Conservation (phyloP, 495 filamentous ascomycete species). For the Neurospora sp. region DNA sequence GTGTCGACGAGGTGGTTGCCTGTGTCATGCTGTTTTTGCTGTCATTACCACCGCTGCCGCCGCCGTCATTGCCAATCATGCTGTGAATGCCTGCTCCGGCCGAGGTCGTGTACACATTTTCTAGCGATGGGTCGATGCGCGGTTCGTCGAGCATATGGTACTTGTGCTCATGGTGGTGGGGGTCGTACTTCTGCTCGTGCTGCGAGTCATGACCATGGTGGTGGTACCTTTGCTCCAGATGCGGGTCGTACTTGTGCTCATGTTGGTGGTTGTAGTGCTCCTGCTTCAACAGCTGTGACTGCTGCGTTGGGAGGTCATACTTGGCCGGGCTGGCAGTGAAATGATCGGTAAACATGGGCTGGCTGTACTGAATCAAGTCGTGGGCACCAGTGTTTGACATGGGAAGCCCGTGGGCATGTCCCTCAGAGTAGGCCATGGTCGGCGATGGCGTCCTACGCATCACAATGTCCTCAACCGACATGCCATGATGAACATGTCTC, state of each 20-base stretch:
- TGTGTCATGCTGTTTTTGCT: background rate
- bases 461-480: slow-evolving; percentile 41
- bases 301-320: background rate
- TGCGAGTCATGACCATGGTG: background rate
- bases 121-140: slow-evolving; percentile 16
- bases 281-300: background rate
- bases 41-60: background rate
- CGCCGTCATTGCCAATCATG: background rate
- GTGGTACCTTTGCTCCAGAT: background rate
- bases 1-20: background rate
- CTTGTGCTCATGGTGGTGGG: background rate
- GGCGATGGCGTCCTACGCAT: slow-evolving; percentile 38
- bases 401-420: background rate
- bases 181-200: background rate
- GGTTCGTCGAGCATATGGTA: background rate
- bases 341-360: background rate
- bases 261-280: background rate
- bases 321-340: background rate
- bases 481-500: slow-evolving; percentile 23
- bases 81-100: background rate
- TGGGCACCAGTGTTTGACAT: background rate
- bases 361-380: slow-evolving; percentile 8
- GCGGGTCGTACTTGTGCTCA: background rate
- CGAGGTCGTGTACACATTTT: slow-evolving; percentile 4
- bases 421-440: slow-evolving; percentile 14